Percentiles rank a stretch among this genome's conserved stretches.
These are phyloP conservation scores for Cocos nucifera DNA, from an alignment of 176 grass and related monocot genomes.

Conservation along the genomic window DNA sequence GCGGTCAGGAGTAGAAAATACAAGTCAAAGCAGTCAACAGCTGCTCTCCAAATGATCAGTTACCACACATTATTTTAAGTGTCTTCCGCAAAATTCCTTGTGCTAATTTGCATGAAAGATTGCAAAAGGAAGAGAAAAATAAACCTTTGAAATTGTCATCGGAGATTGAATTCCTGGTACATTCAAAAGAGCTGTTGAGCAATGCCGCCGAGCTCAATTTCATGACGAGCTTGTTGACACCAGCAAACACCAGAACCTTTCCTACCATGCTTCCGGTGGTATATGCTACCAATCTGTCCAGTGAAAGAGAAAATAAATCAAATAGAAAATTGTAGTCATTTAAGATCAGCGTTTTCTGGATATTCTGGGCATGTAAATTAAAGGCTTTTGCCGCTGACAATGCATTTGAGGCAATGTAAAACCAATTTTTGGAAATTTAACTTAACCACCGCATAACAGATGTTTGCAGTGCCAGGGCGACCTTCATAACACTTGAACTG, in stretches of 20 bases:
- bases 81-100: no score
- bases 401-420: no score
- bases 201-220: slow-evolving; percentile 66
- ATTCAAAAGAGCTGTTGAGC: slow-evolving; percentile 86
- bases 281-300: slow-evolving; percentile 66
- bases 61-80: slow-evolving; percentile 1
- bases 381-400: no score
- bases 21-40: slow-evolving; percentile 6
- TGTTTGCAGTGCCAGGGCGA: slow-evolving; percentile 26
- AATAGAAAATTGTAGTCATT: slow-evolving; percentile 2
- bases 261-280: slow-evolving; percentile 87
- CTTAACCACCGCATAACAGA: not conserved
- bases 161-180: slow-evolving; percentile 68
- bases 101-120: not conserved
- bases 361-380: no score
- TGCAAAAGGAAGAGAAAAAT: slow-evolving; percentile 5
- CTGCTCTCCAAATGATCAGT: not conserved
- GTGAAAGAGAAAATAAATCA: slow-evolving; percentile 12
- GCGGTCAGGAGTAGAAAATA: slow-evolving; percentile 39
- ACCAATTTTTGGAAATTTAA: no score
- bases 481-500: slow-evolving; percentile 77
- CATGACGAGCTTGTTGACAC: slow-evolving; percentile 81
- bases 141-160: slow-evolving; percentile 91
- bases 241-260: slow-evolving; percentile 89
- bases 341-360: not conserved